A percentile compares a stretch with the other conserved stretches of the same genome.
phyloP scores from a whole-genome alignment of 2,329 filamentous ascomycete species.

The Tolypocladium ovalisporum region DNA sequence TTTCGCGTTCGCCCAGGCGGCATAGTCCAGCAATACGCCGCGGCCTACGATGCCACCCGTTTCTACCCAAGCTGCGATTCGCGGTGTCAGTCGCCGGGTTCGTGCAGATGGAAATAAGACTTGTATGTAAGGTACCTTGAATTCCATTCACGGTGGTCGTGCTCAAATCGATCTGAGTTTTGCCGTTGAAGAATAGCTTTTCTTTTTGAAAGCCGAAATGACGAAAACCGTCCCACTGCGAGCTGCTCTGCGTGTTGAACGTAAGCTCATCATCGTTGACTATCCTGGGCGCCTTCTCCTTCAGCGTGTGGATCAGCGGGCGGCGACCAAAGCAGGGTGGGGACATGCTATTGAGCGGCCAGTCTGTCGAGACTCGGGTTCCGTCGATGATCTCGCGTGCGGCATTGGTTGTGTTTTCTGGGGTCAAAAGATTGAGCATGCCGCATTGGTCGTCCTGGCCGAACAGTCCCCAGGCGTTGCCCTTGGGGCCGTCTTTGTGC shows the following conservation, averaged over 20 bases:
- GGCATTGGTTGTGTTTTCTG: constrained; percentile 11
- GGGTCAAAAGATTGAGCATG: constrained; percentile 42
- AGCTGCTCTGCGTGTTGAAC: constrained; percentile 26
- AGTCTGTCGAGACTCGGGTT: constrained; percentile 20
- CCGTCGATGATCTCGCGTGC: constrained; percentile 18
- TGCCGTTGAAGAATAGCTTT: constrained; percentile 20
- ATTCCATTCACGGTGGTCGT: constrained; percentile 16
- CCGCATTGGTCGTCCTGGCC: constrained; percentile 39
- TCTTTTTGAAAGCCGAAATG: constrained; percentile 27
- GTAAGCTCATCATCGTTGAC: constrained; percentile 22
- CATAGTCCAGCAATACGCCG: constrained; percentile 42
- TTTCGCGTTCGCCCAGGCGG: constrained; percentile 28
- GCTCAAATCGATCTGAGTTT: constrained; percentile 31
- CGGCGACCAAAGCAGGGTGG: constrained; percentile 21
- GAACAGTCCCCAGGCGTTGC: constrained; percentile 47
- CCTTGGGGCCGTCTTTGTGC: constrained; percentile 33
- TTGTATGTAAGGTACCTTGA: constrained; percentile 12
- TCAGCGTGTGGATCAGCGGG: constrained; percentile 17
- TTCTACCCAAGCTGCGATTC: constrained; percentile 14
- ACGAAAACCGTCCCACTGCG: constrained; percentile 28
- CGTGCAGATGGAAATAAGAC: too few relatives aligned
- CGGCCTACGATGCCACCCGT: constrained; percentile 36
- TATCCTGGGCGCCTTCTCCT: constrained; percentile 14
- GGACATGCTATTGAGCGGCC: constrained; percentile 20
- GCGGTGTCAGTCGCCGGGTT: neutral